Evolutionary conservation across 768 basidiomycete species (phyloP).

Genomic region (Chalciporus piperatus): DNA sequence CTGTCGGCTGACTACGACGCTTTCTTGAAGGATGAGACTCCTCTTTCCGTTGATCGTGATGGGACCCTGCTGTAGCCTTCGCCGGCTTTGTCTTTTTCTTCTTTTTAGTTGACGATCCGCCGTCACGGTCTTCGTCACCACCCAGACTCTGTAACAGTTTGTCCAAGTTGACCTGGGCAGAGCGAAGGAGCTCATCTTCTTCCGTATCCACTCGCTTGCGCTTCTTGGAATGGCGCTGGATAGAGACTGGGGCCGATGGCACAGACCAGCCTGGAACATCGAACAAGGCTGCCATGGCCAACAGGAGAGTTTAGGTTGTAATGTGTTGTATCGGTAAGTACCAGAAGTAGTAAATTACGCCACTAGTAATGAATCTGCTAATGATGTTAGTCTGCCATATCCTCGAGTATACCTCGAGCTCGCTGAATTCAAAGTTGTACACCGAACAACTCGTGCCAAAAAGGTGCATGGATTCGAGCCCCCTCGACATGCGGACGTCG

Average conservation of each 20-base stretch:
- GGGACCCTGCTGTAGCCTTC: slow-evolving; percentile 5
- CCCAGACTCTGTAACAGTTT: slow-evolving; percentile 54
- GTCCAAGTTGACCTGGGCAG: slow-evolving; percentile 54
- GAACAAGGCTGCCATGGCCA: slow-evolving; percentile 43
- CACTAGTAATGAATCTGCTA: too few species aligned
- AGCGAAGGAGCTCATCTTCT: slow-evolving; percentile 33
- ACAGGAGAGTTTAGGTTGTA: too few species aligned
- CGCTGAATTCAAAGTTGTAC: background rate
- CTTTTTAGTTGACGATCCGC: slow-evolving; percentile 21
- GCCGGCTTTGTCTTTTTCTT: slow-evolving; percentile 8
- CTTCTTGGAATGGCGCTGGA: slow-evolving; percentile 34
- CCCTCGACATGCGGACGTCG: slow-evolving; percentile 14
- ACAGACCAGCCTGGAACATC: slow-evolving; percentile 71
- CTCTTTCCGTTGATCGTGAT: slow-evolving; percentile 5
- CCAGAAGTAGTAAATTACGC: too few species aligned
- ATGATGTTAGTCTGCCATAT: background rate
- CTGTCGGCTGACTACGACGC: slow-evolving; percentile 3
- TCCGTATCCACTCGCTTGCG: slow-evolving; percentile 54
- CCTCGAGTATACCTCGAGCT: background rate
- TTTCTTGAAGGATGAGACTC: slow-evolving; percentile 1
- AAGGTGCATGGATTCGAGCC: background rate
- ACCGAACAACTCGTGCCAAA: background rate
- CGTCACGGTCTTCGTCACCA: slow-evolving; percentile 21
- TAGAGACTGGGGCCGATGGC: slow-evolving; percentile 38
- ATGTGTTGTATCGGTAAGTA: too few species aligned